A percentile compares a stretch with the other conserved stretches of the same genome.
These are phyloP conservation scores for Niebla homalea DNA, from an alignment of 495 filamentous ascomycete genomes.

Conservation along the genomic window DNA sequence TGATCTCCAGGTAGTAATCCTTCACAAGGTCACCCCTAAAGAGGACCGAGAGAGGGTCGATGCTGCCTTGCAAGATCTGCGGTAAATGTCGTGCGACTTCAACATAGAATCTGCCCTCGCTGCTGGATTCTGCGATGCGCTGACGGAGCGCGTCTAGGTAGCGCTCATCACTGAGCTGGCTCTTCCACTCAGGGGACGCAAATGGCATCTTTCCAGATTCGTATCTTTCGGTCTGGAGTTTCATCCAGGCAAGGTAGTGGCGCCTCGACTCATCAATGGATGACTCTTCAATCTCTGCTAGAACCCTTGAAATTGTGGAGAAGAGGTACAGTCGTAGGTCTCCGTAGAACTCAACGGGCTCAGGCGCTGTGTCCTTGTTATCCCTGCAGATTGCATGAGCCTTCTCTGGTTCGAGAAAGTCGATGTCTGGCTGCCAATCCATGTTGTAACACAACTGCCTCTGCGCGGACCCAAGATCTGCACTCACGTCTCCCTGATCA, in stretches of 20 bases:
- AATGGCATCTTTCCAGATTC: conserved; percentile 2
- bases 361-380: too few relatives aligned
- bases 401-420: too few relatives aligned
- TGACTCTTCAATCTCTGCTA: too few relatives aligned
- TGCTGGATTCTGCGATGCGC: neutral
- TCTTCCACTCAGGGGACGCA: conserved; percentile 1
- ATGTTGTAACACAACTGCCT: neutral
- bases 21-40: neutral
- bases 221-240: neutral
- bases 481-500: too few relatives aligned
- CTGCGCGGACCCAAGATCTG: too few relatives aligned
- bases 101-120: neutral
- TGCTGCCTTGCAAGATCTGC: neutral
- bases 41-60: neutral
- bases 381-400: too few relatives aligned
- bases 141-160: neutral
- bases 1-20: neutral
- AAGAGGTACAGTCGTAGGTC: too few relatives aligned
- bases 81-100: neutral
- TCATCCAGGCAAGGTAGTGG: conserved; percentile 9
- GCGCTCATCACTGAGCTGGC: neutral
- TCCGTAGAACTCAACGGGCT: too few relatives aligned
- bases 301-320: too few relatives aligned
- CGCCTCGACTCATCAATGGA: too few relatives aligned
- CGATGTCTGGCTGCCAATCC: neutral